Percentiles rank a stretch among this genome's conserved stretches.
Evolutionary conservation across 1,284 basidiomycete genomes (phyloP).

Genomic region (Moesziomyces antarcticus): DNA sequence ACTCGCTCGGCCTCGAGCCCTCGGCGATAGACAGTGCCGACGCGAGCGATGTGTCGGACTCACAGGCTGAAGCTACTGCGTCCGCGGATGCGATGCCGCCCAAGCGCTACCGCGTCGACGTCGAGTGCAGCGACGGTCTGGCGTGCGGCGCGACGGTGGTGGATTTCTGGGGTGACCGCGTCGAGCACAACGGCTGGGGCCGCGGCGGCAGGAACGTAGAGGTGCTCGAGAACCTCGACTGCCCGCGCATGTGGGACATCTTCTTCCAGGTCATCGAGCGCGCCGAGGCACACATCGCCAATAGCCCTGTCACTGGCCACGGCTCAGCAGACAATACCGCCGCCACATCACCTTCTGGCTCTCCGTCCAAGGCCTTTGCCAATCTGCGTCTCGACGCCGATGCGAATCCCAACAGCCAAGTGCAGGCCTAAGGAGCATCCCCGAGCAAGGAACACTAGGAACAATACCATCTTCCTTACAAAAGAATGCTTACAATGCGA

Average conservation of each 20-base stretch:
- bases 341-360: conserved; percentile 11
- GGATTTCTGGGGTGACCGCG: conserved; percentile 53
- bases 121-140: conserved; percentile 49
- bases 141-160: conserved; percentile 59
- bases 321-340: not conserved
- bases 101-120: conserved; percentile 53
- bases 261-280: conserved; percentile 55
- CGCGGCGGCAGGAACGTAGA: conserved; percentile 54
- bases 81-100: conserved; percentile 15
- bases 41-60: conserved; percentile 15
- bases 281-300: conserved; percentile 43
- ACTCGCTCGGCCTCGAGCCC: conserved; percentile 24
- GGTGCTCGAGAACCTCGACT: conserved; percentile 57
- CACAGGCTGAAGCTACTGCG: not conserved
- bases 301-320: not conserved
- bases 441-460: not conserved
- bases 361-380: conserved; percentile 19
- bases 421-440: not conserved
- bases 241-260: conserved; percentile 52
- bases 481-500: not conserved
- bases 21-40: conserved; percentile 12
- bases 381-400: conserved; percentile 22
- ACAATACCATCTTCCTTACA: not conserved
- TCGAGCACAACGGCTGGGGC: conserved; percentile 51
- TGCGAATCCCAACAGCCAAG: not conserved